Evolutionary conservation across 2,329 filamentous ascomycete genomes (phyloP).

Genomic region (Sporothrix brasiliensis): DNA sequence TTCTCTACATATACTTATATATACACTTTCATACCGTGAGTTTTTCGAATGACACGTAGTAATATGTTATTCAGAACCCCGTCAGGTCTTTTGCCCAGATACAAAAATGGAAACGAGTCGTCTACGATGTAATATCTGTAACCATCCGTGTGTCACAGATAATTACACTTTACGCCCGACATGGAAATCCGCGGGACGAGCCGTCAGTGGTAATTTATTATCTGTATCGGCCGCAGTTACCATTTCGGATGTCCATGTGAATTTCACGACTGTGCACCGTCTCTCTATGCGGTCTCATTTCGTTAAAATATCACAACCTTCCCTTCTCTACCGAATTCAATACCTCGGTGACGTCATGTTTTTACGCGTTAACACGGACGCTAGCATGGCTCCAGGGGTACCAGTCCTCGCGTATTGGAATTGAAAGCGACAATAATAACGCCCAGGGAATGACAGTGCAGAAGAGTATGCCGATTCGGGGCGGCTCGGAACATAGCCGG

Average conservation of each 20-base stretch:
- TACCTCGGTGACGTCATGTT: constrained; percentile 19
- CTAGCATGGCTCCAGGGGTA: constrained; percentile 16
- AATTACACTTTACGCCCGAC: neutral
- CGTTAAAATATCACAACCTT: too few species aligned
- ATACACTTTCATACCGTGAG: too few species aligned
- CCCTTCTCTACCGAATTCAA: neutral
- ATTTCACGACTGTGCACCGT: neutral
- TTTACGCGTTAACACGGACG: neutral
- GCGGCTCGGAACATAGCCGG: constrained; percentile 5
- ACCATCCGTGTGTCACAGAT: neutral
- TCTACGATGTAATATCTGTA: neutral
- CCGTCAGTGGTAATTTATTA: neutral
- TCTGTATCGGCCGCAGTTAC: neutral
- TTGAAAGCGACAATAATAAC: neutral
- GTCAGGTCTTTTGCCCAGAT: too few species aligned
- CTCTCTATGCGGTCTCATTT: too few species aligned
- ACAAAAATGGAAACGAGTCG: neutral
- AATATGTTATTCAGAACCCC: too few species aligned
- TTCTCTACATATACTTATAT: too few species aligned
- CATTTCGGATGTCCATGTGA: neutral
- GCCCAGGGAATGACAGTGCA: neutral
- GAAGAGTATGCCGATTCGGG: neutral
- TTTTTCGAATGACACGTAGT: too few species aligned
- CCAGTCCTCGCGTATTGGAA: too few species aligned
- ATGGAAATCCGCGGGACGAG: neutral